Conservation (phyloP, 2,329 filamentous ascomycete genomes). For the Diaporthe eres region DNA sequence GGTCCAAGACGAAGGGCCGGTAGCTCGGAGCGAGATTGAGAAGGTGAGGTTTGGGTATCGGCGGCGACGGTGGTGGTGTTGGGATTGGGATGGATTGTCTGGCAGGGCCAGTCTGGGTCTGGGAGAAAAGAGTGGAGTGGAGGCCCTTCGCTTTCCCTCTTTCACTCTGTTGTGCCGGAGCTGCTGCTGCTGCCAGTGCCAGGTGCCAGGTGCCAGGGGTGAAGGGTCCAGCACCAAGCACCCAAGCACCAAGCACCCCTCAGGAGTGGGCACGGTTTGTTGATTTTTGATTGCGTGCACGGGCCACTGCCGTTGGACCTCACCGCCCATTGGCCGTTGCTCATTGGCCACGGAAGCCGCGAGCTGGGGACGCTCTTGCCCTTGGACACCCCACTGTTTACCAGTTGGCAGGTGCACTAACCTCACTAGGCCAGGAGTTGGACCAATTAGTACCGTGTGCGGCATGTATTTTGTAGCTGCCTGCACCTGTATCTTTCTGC, state of each 20-base stretch:
- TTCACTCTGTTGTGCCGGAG: background rate
- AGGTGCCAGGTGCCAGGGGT: constrained; percentile 13
- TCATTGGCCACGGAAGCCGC: constrained; percentile 32
- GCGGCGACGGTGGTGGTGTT: constrained; percentile 14
- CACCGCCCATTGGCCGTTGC: constrained; percentile 31
- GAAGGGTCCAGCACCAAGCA: constrained; percentile 13
- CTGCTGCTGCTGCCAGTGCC: constrained; percentile 12
- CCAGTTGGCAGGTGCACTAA: constrained; percentile 36
- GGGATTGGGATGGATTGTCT: constrained; percentile 27
- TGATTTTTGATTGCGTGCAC: constrained; percentile 40
- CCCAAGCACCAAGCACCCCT: background rate
- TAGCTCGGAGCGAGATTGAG: constrained; percentile 35
- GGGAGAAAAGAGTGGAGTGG: constrained; percentile 31
- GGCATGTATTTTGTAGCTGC: constrained; percentile 14
- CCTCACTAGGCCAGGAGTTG: constrained; percentile 1
- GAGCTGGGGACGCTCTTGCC: constrained; percentile 37
- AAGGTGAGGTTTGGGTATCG: constrained; percentile 27
- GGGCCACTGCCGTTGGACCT: background rate
- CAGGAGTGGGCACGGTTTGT: constrained; percentile 37
- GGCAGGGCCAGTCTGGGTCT: constrained; percentile 10
- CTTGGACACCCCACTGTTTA: constrained; percentile 30
- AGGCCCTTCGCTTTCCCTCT: constrained; percentile 15
- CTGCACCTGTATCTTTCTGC: constrained; percentile 9
- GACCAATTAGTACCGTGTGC: background rate
- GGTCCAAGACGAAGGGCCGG: constrained; percentile 37